These are phyloP conservation scores for Monosporascus ibericus DNA, from an alignment of 2,329 filamentous ascomycete genomes.

Conservation along the genomic window DNA sequence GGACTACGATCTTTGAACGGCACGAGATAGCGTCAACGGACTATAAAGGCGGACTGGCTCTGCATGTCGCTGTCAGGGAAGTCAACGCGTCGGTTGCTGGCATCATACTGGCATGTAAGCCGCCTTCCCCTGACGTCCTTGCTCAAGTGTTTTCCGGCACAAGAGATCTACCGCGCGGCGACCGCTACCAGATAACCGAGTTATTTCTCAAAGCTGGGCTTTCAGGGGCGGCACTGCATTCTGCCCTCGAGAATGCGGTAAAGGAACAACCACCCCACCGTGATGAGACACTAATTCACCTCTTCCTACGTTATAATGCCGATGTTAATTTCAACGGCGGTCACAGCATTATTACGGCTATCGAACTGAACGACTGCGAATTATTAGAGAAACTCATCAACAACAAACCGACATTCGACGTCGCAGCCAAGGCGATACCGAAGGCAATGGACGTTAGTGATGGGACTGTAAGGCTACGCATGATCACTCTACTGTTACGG, in stretches of 20 bases:
- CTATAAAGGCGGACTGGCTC: slow-evolving; percentile 43
- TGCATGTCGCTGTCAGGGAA: slow-evolving; percentile 42
- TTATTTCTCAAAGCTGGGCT: slow-evolving; percentile 44
- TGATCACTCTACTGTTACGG: slow-evolving; percentile 40
- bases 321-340: slow-evolving; percentile 50
- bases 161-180: slow-evolving; percentile 32
- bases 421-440: slow-evolving; percentile 40
- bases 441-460: slow-evolving; percentile 42
- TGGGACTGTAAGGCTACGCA: slow-evolving; percentile 35
- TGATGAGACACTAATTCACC: slow-evolving; percentile 45
- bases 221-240: slow-evolving; percentile 39
- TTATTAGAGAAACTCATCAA: slow-evolving; percentile 40
- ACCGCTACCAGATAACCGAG: slow-evolving; percentile 43
- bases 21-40: slow-evolving; percentile 49
- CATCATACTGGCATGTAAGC: slow-evolving; percentile 40
- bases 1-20: slow-evolving; percentile 30
- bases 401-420: slow-evolving; percentile 39
- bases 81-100: slow-evolving; percentile 38
- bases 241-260: slow-evolving; percentile 47
- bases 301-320: slow-evolving; percentile 45
- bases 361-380: slow-evolving; percentile 40
- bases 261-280: slow-evolving; percentile 39
- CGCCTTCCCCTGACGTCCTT: slow-evolving; percentile 39
- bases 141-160: slow-evolving; percentile 43
- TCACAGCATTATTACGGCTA: slow-evolving; percentile 40